A percentile compares a stretch with the other conserved stretches of the same genome.
These are phyloP conservation scores for Tolypocladium tundrense DNA, from an alignment of 2,329 filamentous ascomycete species.

Conservation along the genomic window DNA sequence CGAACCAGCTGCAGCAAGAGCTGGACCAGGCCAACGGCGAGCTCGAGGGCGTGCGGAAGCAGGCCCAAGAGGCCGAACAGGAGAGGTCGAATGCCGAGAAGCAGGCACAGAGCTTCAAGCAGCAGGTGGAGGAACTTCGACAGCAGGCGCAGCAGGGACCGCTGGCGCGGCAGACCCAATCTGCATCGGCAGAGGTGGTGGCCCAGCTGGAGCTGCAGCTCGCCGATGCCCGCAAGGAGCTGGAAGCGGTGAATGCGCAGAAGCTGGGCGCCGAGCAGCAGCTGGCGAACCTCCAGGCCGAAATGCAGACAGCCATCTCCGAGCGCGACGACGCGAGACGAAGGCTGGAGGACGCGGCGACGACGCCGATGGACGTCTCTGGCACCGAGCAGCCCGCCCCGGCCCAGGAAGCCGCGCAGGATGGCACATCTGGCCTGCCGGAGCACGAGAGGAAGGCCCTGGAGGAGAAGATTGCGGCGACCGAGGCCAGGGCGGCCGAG, in stretches of 20 bases:
- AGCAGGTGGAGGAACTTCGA: constrained; percentile 27
- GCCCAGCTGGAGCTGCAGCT: constrained; percentile 40
- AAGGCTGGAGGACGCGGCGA: constrained; percentile 21
- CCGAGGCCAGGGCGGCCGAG: constrained; percentile 53
- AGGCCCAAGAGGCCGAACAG: constrained; percentile 18
- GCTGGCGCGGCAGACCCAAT: constrained; percentile 21
- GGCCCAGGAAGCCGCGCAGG: constrained; percentile 1
- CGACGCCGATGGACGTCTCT: constrained; percentile 5
- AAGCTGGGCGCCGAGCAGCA: constrained; percentile 60
- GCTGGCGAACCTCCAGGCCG: constrained; percentile 40
- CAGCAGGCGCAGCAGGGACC: constrained; percentile 18
- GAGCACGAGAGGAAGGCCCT: constrained; percentile 51
- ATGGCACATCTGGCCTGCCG: constrained; percentile 25
- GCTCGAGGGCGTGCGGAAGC: constrained; percentile 37
- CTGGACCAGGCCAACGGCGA: constrained; percentile 41
- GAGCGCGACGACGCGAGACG: constrained; percentile 53
- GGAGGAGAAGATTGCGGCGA: constrained; percentile 49
- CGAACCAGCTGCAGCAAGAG: constrained; percentile 39
- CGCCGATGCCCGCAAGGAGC: constrained; percentile 42
- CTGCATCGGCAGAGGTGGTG: constrained; percentile 35
- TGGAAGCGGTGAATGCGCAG: constrained; percentile 56
- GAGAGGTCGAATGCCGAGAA: constrained; percentile 28
- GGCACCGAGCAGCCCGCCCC: not conserved
- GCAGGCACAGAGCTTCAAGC: constrained; percentile 33
- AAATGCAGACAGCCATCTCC: constrained; percentile 51